These are phyloP conservation scores for Phaffomyces opuntiae DNA, from an alignment of 805 yeast genomes.

Conservation along the genomic window DNA sequence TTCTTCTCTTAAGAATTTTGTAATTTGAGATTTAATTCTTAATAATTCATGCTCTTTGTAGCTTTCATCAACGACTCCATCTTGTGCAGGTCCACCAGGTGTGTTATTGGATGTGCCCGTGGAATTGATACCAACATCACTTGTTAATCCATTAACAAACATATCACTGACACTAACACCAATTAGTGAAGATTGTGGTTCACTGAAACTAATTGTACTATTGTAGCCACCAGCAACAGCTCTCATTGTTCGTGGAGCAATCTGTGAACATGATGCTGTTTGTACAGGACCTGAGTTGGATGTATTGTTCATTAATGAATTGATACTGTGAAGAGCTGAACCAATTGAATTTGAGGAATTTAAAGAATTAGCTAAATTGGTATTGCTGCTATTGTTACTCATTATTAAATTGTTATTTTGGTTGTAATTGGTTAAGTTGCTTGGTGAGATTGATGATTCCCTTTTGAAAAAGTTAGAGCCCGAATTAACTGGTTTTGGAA, in stretches of 20 bases:
- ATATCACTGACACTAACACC: conserved; percentile 22
- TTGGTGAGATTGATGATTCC: conserved; percentile 4
- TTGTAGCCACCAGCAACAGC: conserved; percentile 18
- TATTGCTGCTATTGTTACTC: neutral
- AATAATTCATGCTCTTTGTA: conserved; percentile 23
- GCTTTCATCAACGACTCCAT: conserved; percentile 17
- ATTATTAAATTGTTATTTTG: neutral
- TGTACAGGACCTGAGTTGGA: conserved; percentile 4
- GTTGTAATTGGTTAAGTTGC: neutral
- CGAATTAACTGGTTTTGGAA: conserved; percentile 20
- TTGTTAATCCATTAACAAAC: conserved; percentile 22
- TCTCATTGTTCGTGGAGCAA: conserved; percentile 27
- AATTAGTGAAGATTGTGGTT: conserved; percentile 11
- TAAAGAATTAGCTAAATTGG: neutral
- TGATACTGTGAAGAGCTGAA: conserved; percentile 2
- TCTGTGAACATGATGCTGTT: conserved; percentile 26
- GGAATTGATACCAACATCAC: conserved; percentile 10
- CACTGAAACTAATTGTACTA: conserved; percentile 14
- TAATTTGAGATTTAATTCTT: conserved; percentile 23
- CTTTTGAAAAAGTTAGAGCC: conserved; percentile 13
- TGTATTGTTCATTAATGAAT: conserved; percentile 1
- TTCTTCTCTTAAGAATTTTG: conserved; percentile 23
- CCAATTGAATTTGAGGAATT: neutral
- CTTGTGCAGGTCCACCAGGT: conserved; percentile 1
- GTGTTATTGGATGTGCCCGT: neutral